Evolutionary conservation across 192 early-diverging fungal species (phyloP).

Genomic region (Oehlia diaphana): DNA sequence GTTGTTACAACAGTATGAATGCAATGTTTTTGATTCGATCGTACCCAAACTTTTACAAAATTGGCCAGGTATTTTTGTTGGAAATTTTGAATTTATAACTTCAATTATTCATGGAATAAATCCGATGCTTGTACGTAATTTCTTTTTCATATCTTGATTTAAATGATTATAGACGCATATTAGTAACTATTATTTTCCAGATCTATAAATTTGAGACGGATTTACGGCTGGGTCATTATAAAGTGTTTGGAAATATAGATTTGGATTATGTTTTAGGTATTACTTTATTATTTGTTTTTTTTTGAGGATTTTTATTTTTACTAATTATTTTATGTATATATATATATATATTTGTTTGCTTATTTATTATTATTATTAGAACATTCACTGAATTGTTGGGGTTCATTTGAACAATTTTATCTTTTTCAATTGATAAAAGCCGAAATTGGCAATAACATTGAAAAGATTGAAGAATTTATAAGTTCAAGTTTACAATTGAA

Average conservation of each 20-base stretch:
- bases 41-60: neutral
- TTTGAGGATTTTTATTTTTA: too few relatives aligned
- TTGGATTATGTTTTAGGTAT: neutral
- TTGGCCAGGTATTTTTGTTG: constrained; percentile 3
- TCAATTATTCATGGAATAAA: neutral
- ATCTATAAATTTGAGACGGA: constrained; percentile 20
- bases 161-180: neutral
- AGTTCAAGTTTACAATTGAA: neutral
- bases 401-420: constrained; percentile 5
- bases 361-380: neutral
- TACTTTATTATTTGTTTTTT: neutral
- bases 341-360: too few relatives aligned
- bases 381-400: constrained; percentile 9
- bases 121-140: neutral
- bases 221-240: neutral
- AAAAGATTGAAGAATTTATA: constrained; percentile 7
- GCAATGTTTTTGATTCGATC: neutral
- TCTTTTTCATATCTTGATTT: neutral
- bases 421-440: constrained; percentile 10
- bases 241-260: neutral
- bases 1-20: neutral
- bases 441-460: neutral
- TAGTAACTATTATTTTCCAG: neutral
- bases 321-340: neutral
- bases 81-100: neutral